phyloP scores from a whole-genome alignment of 1,139 yeast species.

The Magnusiomyces magnusii region DNA sequence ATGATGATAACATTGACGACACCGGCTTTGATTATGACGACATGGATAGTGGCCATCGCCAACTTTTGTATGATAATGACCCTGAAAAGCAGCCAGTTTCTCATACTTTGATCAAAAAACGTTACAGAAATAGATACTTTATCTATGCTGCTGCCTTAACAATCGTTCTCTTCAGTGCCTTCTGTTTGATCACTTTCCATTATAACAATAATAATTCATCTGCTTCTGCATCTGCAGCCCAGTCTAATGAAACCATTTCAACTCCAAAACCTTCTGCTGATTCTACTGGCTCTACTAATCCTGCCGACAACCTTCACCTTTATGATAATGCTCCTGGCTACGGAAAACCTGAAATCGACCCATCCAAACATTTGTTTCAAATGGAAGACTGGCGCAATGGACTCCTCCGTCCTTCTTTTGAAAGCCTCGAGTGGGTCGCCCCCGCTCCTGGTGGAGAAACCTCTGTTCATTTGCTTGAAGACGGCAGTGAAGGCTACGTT shows the following conservation, averaged over 20 bases:
- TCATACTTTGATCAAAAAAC: neutral
- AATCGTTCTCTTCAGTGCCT: neutral
- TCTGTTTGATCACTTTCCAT: neutral
- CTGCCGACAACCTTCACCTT: neutral
- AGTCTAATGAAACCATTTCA: neutral
- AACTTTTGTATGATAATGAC: neutral
- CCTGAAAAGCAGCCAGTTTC: neutral
- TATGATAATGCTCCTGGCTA: neutral
- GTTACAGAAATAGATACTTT: neutral
- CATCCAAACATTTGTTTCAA: conserved; percentile 10
- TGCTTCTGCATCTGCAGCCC: neutral
- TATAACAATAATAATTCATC: neutral
- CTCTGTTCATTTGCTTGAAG: conserved; percentile 13
- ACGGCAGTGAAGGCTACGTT: conserved; percentile 14
- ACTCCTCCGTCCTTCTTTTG: conserved; percentile 9
- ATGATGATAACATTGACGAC: neutral
- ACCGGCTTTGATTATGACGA: neutral
- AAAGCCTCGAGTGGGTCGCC: conserved; percentile 12
- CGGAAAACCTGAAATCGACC: neutral
- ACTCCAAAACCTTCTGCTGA: neutral
- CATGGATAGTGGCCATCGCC: neutral
- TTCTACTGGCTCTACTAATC: neutral
- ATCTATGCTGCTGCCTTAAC: neutral
- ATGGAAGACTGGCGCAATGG: conserved; percentile 14
- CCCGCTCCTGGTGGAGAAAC: conserved; percentile 13